Evolutionary conservation across 768 basidiomycete species (phyloP), one percentile per base, ranked within the genome.

Genomic region (Leccinellum albellum): DNA sequence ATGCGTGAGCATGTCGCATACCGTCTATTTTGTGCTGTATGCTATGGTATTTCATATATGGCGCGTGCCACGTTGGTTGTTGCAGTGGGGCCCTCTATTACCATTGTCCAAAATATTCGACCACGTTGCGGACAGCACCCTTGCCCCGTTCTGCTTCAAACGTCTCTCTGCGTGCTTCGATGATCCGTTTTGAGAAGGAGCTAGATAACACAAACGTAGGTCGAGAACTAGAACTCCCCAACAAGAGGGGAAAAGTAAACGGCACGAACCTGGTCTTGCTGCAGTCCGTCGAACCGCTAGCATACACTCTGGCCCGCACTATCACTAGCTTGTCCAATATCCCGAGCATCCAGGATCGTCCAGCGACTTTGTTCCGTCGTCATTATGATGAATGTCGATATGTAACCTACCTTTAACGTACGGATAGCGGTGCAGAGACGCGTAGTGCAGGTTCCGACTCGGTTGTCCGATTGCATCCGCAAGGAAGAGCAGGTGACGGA

Each of bases 311-410:
- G 20, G 83, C 78, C 28, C 75, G 68, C 56, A 75, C 76, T 17
- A 78, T 74, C 40, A 84, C 76, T 56, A 80, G 67, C 66, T 85
- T 85, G 56, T 86, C 82, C 56, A 86, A 60, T 49, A 86, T 85
- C 1, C 78, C 83, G 48, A 75, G 60, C 24, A 81, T 70, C 0
- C 85, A 26, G 26, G 26, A 6, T 26, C 26, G 26, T 26, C 26
- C 26, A 26, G 6, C 26, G 26, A 26, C 6, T 26, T 26, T 6
- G 6, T 6, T 26, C 26, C 26, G 26, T 26, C 26, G 26, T 26
- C 26, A 6, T 6, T 26, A 26, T 6, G 26, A 26, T 26, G 26
- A 6, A 6, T 6, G 26, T 26, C 26, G 26, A 26, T 26, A 6
- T 6, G 3, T 26, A 6, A 26, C 6, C 6, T 26, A 6, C 6